phyloP scores from a whole-genome alignment of 2,329 filamentous ascomycete species.

The Colletotrichum sp. region DNA sequence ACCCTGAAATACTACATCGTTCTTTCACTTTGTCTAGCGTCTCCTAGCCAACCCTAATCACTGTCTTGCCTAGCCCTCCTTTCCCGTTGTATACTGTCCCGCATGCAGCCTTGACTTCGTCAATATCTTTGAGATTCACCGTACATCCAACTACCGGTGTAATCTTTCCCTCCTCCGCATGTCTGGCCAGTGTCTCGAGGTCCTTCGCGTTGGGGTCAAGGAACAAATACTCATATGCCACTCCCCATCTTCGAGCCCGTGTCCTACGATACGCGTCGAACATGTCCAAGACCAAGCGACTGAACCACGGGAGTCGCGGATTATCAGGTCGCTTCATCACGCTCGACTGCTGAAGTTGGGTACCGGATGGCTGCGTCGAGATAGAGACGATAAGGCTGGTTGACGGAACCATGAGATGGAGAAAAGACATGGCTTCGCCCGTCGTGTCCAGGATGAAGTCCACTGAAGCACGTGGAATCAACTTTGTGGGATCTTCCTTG shows the following conservation, averaged over 20 bases:
- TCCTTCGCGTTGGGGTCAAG: neutral
- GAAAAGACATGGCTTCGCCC: neutral
- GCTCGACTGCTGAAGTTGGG: neutral
- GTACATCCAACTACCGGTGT: neutral
- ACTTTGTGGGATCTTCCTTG: neutral
- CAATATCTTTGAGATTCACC: neutral
- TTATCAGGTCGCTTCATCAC: neutral
- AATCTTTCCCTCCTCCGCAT: neutral
- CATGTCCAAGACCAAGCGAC: rapidly evolving
- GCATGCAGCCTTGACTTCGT: neutral
- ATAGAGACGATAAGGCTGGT: neutral
- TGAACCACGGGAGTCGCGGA: neutral
- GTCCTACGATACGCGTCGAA: neutral
- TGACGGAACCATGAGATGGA: neutral
- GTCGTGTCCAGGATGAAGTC: neutral
- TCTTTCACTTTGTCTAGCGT: too few relatives aligned
- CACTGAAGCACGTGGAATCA: neutral
- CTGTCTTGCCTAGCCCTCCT: neutral
- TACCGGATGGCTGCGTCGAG: neutral
- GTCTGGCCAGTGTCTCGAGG: neutral
- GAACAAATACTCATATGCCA: neutral
- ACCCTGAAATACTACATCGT: too few relatives aligned
- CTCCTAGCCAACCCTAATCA: neutral
- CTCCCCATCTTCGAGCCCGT: neutral
- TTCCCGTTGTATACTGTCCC: neutral